Conservation (phyloP, 2,329 filamentous ascomycete genomes). For the Acarospora socialis region DNA sequence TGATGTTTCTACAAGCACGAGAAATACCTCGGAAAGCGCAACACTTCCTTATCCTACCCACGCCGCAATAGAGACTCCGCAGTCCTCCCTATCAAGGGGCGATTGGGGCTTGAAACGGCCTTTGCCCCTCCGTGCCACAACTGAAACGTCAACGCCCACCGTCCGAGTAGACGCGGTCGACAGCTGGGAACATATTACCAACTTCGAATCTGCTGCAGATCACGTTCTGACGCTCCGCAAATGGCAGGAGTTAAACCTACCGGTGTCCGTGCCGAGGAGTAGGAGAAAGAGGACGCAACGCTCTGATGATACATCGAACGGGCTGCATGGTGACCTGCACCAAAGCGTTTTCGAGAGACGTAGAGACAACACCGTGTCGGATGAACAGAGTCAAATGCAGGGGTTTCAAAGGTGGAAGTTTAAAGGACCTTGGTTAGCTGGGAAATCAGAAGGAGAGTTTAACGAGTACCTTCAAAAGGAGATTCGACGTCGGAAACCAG, state of each 20-base stretch:
- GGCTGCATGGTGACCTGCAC: too few relatives aligned
- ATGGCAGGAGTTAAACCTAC: slow-evolving; percentile 68
- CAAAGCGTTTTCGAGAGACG: slow-evolving; percentile 4
- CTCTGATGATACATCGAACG: background rate
- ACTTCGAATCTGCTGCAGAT: slow-evolving; percentile 71
- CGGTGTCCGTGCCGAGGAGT: slow-evolving; percentile 41
- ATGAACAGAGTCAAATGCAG: too few relatives aligned
- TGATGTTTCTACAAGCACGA: slow-evolving; percentile 34
- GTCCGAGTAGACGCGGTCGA: slow-evolving; percentile 68
- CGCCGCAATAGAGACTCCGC: slow-evolving; percentile 67
- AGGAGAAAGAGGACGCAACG: slow-evolving; percentile 9
- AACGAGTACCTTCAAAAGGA: slow-evolving; percentile 38
- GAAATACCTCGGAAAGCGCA: slow-evolving; percentile 48
- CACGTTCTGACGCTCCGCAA: slow-evolving; percentile 70
- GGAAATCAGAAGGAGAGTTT: slow-evolving; percentile 48
- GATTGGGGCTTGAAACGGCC: slow-evolving; percentile 90
- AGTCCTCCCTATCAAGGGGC: slow-evolving; percentile 56
- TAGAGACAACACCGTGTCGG: slow-evolving; percentile 15
- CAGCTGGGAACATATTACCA: slow-evolving; percentile 74
- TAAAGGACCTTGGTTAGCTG: slow-evolving; percentile 50
- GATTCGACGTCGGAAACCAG: slow-evolving; percentile 38
- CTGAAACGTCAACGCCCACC: slow-evolving; percentile 56
- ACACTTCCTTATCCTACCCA: slow-evolving; percentile 69
- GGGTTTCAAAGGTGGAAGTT: slow-evolving; percentile 65
- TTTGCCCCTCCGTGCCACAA: slow-evolving; percentile 62